Base-by-base conservation (phyloP, 2,329 filamentous ascomycete genomes). In the Clonostachys rosea region DNA sequence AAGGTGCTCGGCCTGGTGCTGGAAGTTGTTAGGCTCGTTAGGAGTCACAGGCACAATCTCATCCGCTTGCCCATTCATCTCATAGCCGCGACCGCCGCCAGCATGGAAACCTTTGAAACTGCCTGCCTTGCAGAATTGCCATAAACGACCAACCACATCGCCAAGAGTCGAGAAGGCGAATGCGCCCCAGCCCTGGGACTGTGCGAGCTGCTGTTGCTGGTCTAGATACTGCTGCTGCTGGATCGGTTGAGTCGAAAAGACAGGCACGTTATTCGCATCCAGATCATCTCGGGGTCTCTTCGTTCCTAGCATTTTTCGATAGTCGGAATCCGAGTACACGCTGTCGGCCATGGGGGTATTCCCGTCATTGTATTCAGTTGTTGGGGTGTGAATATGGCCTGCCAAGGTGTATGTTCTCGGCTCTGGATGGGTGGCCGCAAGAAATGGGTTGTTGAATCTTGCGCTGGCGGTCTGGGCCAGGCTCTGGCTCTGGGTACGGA, bases 21-120 rank as follows among this genome's bases (percentile, higher is more conserved):
- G 34, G 5, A 20, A 45, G n/a, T 43, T 40, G 5, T 43, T 40
- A 13, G 43, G 16, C 17, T 13, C 14, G 24, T 43, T 36, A 17
- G 33, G 20, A 10, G 24, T 35, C 13, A 47, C 8, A 14, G 34
- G 44, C 10, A 40, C 40, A 9, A 48, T 39, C n/a, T 36, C 40
- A 7, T 45, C 59, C 17, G 72, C 62, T 35, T 34, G 55, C 13
- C 52, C 49, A 16, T 52, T 52, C 54, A 89, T 69, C 7, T 78
- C 70, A 59, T 91, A 95, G 24, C 82, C 83, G 50, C 74, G 75
- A 9, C 91, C 92, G 4, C 87, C 89, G 8, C 91, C 92, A 12
- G 91, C 90, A 51, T 91, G 84, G 63, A 96, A 96, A 0, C 91
- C 91, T 47, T 79, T 78, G 59, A 96, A 95, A 0, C 87, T 81